Evolutionary conservation across 1,284 basidiomycete species (phyloP).

Genomic region (Mrakiaceae sp.): DNA sequence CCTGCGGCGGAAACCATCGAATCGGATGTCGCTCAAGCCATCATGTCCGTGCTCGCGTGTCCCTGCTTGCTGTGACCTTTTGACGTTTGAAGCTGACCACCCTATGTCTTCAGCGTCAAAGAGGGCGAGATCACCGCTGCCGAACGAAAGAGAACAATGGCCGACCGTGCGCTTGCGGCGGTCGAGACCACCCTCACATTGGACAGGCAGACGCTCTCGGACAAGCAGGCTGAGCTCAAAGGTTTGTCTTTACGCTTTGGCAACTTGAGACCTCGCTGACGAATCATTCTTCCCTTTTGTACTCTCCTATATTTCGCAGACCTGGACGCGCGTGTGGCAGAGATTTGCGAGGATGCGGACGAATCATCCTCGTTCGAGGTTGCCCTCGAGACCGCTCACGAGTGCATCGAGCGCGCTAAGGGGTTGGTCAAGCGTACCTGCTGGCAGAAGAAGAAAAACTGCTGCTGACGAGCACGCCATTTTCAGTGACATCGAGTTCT

Average conservation of each 20-base stretch:
- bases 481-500: conserved; percentile 33
- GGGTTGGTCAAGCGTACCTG: too few relatives aligned
- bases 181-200: conserved; percentile 51
- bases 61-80: neutral
- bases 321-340: neutral
- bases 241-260: neutral
- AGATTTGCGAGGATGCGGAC: too few relatives aligned
- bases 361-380: too few relatives aligned
- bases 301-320: neutral
- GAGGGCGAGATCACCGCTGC: conserved; percentile 50
- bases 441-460: too few relatives aligned
- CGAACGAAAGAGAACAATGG: conserved; percentile 42
- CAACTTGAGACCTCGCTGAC: too few relatives aligned
- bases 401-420: too few relatives aligned
- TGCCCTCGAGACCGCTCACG: too few relatives aligned
- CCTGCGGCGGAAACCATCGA: conserved; percentile 57
- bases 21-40: conserved; percentile 49
- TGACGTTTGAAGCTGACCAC: neutral
- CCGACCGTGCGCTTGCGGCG: conserved; percentile 49
- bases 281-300: neutral
- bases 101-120: conserved; percentile 43
- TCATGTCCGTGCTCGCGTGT: conserved; percentile 40
- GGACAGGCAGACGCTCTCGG: conserved; percentile 48
- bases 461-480: too few relatives aligned
- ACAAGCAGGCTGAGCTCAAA: conserved; percentile 38